Evolutionary conservation across 2,329 filamentous ascomycete species (phyloP).

Genomic region (Neofusicoccum laricinum): DNA sequence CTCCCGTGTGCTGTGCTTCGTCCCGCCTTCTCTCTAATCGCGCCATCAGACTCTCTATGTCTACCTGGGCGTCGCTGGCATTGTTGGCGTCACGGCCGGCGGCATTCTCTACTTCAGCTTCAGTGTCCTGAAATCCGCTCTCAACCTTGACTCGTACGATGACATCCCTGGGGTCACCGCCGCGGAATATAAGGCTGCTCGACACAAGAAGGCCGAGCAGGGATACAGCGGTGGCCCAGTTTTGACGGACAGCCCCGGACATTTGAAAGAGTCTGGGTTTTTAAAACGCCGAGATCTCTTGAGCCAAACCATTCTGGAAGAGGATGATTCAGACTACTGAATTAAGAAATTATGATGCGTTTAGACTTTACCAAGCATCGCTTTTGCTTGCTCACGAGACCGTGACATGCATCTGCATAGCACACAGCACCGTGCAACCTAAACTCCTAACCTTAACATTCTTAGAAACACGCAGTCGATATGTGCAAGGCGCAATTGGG

Average conservation of each 20-base stretch:
- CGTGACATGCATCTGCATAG: not conserved
- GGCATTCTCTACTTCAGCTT: slow-evolving; percentile 58
- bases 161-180: slow-evolving; percentile 23
- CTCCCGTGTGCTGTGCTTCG: not conserved
- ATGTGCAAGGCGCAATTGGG: too few species aligned
- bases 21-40: not conserved
- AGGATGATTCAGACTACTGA: slow-evolving; percentile 58
- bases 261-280: slow-evolving; percentile 23
- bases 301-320: slow-evolving; percentile 68
- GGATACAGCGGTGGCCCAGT: not conserved
- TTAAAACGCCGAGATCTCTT: slow-evolving; percentile 50
- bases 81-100: slow-evolving; percentile 65
- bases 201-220: slow-evolving; percentile 23
- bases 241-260: slow-evolving; percentile 19
- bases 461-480: too few species aligned
- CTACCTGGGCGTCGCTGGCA: slow-evolving; percentile 63
- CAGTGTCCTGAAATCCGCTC: slow-evolving; percentile 40
- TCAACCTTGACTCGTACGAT: slow-evolving; percentile 4
- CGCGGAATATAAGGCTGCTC: slow-evolving; percentile 29
- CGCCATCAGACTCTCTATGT: slow-evolving; percentile 47
- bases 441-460: too few species aligned
- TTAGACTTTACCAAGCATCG: not conserved
- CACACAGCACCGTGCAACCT: too few species aligned
- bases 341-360: slow-evolving; percentile 14
- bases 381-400: not conserved